Base-by-base conservation (phyloP, 2,329 filamentous ascomycete genomes). In the Aspergillus costaricaensis region DNA sequence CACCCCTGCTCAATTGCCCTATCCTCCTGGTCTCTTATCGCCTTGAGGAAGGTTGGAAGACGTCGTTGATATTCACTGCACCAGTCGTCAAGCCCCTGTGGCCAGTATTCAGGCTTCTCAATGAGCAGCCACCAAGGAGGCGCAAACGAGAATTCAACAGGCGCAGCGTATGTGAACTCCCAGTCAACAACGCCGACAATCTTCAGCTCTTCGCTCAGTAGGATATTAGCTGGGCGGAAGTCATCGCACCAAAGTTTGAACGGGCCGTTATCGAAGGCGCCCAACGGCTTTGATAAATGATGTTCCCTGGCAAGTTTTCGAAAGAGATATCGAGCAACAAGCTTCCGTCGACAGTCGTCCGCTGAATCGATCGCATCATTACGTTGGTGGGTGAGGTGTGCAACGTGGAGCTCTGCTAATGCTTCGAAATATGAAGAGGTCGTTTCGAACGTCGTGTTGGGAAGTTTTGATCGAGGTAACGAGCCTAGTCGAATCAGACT, bases 191-290 rank as follows among this genome's bases (percentile, higher is more conserved):
- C 68, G 32, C 60, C 67, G 25, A 53, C 58, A 23, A 71, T 62
- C 52, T 47, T 23, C 49, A 65, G 60, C 55, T 58, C 51, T 59
- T 38, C 56, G 61, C 69, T 66, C 55, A 68, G 57, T 59, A 73
- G 62, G 2, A 70, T 64, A 61, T 71, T 71, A 4, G 62, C 68
- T 4, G 71, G 72, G 9, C 64, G 60, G 52, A 74, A 57, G 51
- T 75, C 73, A 56, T 75, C 71, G 57, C 70, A 75, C 53, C 61
- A 71, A 25, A 74, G 60, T 15, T 41, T 25, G 58, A 75, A 74
- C n/a, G 69, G 69, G 8, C 71, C 66, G 23, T 62, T 62, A 52
- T 63, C 60, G 48, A 69, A 51, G 38, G 62, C 56, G 5, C 19
- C 57, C 30, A 63, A 60, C 55, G 68, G 59, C 32, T 36, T 36